Evolutionary conservation across 305 asterid genomes (phyloP).

Genomic region (Fraxinus greggii): DNA sequence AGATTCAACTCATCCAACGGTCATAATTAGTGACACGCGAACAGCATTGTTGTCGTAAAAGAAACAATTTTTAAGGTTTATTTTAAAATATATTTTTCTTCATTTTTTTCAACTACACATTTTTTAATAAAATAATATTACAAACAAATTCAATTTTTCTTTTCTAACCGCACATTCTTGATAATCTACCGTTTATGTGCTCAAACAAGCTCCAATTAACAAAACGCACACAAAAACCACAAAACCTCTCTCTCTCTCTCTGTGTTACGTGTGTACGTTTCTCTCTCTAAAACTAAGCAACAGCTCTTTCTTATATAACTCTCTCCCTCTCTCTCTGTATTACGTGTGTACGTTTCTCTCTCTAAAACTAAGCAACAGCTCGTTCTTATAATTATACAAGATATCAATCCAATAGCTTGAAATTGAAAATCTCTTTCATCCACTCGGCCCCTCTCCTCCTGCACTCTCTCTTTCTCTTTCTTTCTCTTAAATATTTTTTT

Average conservation of each 20-base stretch:
- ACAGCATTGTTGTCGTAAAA: slow-evolving; percentile 25
- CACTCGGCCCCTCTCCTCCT: neutral
- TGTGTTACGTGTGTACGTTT: neutral
- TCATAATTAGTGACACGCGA: slow-evolving; percentile 10
- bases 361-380: neutral
- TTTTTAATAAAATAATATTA: too few relatives aligned
- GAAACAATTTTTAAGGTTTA: slow-evolving; percentile 22
- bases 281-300: neutral
- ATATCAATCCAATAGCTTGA: slow-evolving; percentile 43
- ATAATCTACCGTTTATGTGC: too few relatives aligned
- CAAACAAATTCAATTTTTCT: too few relatives aligned
- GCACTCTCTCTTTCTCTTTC: neutral
- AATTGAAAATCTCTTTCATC: slow-evolving; percentile 22
- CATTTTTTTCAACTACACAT: too few relatives aligned
- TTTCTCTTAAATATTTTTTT: slow-evolving; percentile 15
- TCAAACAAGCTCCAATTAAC: slow-evolving; percentile 8
- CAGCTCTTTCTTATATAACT: slow-evolving; percentile 34
- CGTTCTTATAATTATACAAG: slow-evolving; percentile 38
- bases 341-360: neutral
- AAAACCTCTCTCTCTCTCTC: slow-evolving; percentile 6
- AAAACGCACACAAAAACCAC: slow-evolving; percentile 28
- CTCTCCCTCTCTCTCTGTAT: too few relatives aligned
- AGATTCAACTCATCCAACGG: slow-evolving; percentile 32
- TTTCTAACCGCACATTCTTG: too few relatives aligned
- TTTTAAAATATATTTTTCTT: too few relatives aligned